A percentile compares a stretch with the other conserved stretches of the same genome.
Evolutionary conservation across 345 rosid genomes (phyloP).

Genomic region (Ceriops decandra): DNA sequence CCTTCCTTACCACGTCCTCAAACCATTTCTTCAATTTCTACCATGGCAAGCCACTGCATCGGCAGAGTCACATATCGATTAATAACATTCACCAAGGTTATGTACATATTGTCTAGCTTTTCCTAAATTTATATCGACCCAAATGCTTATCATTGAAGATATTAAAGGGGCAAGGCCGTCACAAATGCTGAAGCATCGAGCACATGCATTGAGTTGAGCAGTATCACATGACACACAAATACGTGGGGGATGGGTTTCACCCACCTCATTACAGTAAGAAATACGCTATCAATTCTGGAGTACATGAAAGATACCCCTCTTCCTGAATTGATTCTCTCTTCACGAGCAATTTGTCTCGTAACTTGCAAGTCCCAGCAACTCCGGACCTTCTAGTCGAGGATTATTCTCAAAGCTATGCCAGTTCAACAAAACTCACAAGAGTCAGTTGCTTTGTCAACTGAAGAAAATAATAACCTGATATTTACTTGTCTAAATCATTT

Average conservation of each 20-base stretch:
- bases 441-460: background rate
- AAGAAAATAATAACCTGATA: background rate
- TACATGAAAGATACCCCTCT: background rate
- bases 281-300: slow-evolving; percentile 3
- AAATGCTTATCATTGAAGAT: slow-evolving; percentile 15
- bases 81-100: background rate
- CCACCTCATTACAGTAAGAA: slow-evolving; percentile 17
- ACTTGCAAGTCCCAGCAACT: slow-evolving; percentile 80
- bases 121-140: slow-evolving; percentile 22
- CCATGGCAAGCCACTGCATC: no score
- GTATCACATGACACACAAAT: slow-evolving; percentile 27
- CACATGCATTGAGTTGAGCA: background rate
- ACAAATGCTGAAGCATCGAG: slow-evolving; percentile 12
- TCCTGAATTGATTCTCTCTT: slow-evolving; percentile 8
- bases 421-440: background rate
- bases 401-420: slow-evolving; percentile 63
- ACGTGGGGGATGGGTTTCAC: slow-evolving; percentile 24
- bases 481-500: background rate
- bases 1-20: no score
- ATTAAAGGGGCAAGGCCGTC: slow-evolving; percentile 9
- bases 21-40: no score
- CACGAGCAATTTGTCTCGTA: slow-evolving; percentile 73
- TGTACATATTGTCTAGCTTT: background rate
- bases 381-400: slow-evolving; percentile 71
- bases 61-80: background rate